Evolutionary conservation across 495 filamentous ascomycete genomes (phyloP), one percentile per base, ranked within the genome.

Genomic region (Viridothelium virens): DNA sequence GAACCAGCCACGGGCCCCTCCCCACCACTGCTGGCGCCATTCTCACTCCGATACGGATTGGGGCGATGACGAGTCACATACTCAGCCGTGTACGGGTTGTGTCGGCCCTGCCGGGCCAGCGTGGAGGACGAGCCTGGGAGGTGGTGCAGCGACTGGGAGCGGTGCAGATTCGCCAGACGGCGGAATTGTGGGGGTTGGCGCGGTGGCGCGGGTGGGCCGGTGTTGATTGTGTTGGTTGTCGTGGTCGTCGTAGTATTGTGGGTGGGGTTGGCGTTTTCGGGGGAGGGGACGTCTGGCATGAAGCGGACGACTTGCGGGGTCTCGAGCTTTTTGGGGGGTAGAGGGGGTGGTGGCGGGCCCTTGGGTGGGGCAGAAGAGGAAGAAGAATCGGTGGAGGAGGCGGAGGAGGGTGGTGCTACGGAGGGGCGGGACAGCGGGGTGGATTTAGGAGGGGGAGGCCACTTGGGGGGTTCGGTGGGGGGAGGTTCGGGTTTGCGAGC

Each of bases 61-160:
- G 53, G 53, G 18, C 53, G n/a, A 5, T 2, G 4, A n/a, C 53
- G 53, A n/a, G 31, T 53, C 48, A 53, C 48, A 53, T 53, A 53
- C 10, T 25, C 53, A 4, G 9, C 48, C 48, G 16, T 9, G 31
- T 59, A 59, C 53, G 53, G 53, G 36, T 59, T 59, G 31, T 59
- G 53, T 31, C 53, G 53, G 9, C 53, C 53, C 9, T 6, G 18
- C 53, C 31, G 53, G 6, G 12, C 6, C 39, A 12, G 39, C 39
- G 39, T 12, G 39, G 39, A 44, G 39, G 39, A 5, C 39, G 39
- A 53, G 48, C 53, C 53, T n/a, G 53, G 53, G n/a, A 59, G 14
- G 53, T 59, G n/a, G 53, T 59, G 25, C 53, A 59, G 53, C 18
- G 53, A 59, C 53, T 59, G 53, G 18, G 53, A 59, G 53, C 53